These are phyloP conservation scores for Mucor racemosus DNA, from an alignment of 371 early-diverging fungal species.

Conservation along the genomic window DNA sequence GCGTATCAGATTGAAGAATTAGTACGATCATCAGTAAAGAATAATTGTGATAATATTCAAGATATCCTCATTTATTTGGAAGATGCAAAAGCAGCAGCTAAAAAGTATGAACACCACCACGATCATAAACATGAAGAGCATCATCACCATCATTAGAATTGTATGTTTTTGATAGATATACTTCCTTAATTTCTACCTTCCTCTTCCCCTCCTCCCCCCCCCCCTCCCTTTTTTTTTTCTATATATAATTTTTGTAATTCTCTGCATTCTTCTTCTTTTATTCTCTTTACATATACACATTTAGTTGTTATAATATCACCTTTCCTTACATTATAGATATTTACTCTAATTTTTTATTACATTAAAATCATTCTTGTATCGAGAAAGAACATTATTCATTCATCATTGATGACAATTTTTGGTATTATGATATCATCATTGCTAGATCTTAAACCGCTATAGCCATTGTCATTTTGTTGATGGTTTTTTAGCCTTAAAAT, in stretches of 20 bases:
- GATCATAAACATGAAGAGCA: conserved; percentile 11
- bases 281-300: neutral
- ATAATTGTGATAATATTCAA: conserved; percentile 40
- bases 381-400: neutral
- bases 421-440: conserved; percentile 6
- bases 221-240: neutral
- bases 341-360: neutral
- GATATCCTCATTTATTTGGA: conserved; percentile 44
- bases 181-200: neutral
- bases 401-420: conserved; percentile 10
- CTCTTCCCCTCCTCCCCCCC: too few species aligned
- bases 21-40: conserved; percentile 35
- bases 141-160: conserved; percentile 7
- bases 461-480: neutral
- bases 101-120: neutral
- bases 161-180: conserved; percentile 5
- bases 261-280: neutral
- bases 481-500: neutral
- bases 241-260: neutral
- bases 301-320: neutral
- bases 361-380: conserved; percentile 3
- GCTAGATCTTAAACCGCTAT: neutral
- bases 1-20: conserved; percentile 39
- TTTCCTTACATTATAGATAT: conserved; percentile 9
- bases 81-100: conserved; percentile 10